Evolutionary conservation across 2,329 filamentous ascomycete genomes (phyloP).

Genomic region (Colletotrichum shisoi): DNA sequence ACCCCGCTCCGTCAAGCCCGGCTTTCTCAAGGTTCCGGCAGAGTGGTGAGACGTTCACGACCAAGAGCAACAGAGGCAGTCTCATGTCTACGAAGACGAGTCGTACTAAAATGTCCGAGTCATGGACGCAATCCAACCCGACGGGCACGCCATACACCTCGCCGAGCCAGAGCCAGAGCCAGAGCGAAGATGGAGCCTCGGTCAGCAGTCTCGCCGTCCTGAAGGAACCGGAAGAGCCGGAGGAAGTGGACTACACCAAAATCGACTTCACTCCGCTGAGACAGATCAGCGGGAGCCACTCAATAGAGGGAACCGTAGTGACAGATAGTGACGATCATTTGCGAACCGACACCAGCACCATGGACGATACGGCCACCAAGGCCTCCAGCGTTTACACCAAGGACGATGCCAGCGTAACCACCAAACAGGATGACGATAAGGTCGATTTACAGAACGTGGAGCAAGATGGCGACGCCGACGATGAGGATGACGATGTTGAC

Average conservation of each 20-base stretch:
- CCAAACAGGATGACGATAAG: constrained; percentile 19
- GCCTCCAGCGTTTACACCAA: constrained; percentile 44
- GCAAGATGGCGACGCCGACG: constrained; percentile 50
- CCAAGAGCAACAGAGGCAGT: constrained; percentile 73
- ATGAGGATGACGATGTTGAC: constrained; percentile 55
- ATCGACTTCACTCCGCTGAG: constrained; percentile 62
- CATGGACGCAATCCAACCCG: constrained; percentile 69
- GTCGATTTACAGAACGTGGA: constrained; percentile 44
- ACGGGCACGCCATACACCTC: constrained; percentile 61
- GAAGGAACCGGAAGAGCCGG: constrained; percentile 57
- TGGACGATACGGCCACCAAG: constrained; percentile 44
- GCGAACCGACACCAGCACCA: constrained; percentile 42
- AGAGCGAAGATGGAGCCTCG: constrained; percentile 61
- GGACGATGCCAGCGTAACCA: constrained; percentile 33
- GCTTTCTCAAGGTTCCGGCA: constrained; percentile 66
- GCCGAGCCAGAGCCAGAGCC: constrained; percentile 62
- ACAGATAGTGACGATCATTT: constrained; percentile 39
- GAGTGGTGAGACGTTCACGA: constrained; percentile 71
- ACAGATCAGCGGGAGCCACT: constrained; percentile 54
- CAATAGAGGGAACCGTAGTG: constrained; percentile 45
- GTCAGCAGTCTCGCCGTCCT: constrained; percentile 53
- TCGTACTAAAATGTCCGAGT: constrained; percentile 74
- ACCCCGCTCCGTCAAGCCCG: constrained; percentile 78
- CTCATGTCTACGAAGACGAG: constrained; percentile 77
- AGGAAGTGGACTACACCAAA: constrained; percentile 68